Base-by-base conservation (phyloP, 1,139 yeast genomes). In the Saccharomyces hybrid region DNA sequence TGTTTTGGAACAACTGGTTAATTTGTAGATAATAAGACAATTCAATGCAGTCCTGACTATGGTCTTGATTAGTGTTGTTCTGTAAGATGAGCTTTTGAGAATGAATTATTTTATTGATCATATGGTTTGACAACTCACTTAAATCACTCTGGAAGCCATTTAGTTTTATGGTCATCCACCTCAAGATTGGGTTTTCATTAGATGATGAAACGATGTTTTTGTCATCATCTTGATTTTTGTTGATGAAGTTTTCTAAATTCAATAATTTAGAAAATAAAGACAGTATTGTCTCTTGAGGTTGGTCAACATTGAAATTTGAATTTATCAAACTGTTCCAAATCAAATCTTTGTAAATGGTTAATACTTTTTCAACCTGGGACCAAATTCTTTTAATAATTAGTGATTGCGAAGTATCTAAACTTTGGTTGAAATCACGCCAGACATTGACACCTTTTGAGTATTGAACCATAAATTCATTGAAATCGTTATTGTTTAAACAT, bases 391-490 rank as follows among this genome's bases (percentile, higher is more conserved):
- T 77, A 49, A 80, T 69, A 4, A 73, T 60, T 8, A 38, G n/a
- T 2, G 44, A 38, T 16, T 38, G 44, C 6, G 44, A 38, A 9
- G 44, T 16, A 16, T 38, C 44, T 11, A 13, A 38, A 38, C 25
- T 38, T 11, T 38, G 44, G 44, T 20, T 38, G n/a, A 38, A 38
- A 38, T 2, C 44, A 38, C 25, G 44, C 3, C 44, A 6, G 25
- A 38, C 4, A 16, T 5, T 20, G 13, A 38, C n/a, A 5, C 86
- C 93, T 48, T 77, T 72, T 53, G 82, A 76, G 67, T 88, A 89
- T 61, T 85, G 89, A 49, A 83, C 79, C 49, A 89, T 75, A 48
- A 93, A 77, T 46, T 80, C 77, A 55, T 85, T 88, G 63, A 88
- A 91, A 61, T 90, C 86, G 55, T 82, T 80, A 28, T 74, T 74